Conservation (phyloP, 257 asterid species). For the Solanum clarkiae region DNA sequence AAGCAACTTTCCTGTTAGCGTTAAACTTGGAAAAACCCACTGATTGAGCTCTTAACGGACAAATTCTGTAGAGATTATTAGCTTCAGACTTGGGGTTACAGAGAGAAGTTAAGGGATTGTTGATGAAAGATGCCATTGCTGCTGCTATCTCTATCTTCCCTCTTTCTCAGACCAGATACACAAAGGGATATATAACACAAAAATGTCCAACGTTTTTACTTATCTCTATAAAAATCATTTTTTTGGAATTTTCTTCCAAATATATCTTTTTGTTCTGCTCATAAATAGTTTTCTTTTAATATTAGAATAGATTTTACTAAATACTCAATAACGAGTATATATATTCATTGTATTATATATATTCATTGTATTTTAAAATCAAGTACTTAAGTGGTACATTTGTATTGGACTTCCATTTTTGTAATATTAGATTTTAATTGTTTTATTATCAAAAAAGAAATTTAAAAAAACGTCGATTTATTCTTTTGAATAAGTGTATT, state of each 20-base stretch:
- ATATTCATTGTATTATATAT: neutral
- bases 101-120: constrained; percentile 38
- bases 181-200: neutral
- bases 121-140: constrained; percentile 46
- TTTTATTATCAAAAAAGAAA: no score
- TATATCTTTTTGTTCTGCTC: neutral
- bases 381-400: no score
- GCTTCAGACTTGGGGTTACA: constrained; percentile 22
- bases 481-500: no score
- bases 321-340: neutral
- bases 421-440: no score
- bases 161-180: neutral
- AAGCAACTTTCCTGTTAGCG: constrained; percentile 2
- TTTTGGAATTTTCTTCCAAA: neutral
- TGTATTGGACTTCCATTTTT: neutral
- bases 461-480: no score
- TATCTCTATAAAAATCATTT: neutral
- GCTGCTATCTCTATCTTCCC: neutral
- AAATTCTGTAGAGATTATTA: constrained; percentile 4
- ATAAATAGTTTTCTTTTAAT: neutral
- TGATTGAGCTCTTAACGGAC: constrained; percentile 9
- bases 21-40: constrained; percentile 6
- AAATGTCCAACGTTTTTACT: neutral
- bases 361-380: neutral
- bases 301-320: neutral